Evolutionary conservation across 2,329 filamentous ascomycete genomes (phyloP).

Genomic region (Teratosphaeria nubilosa): DNA sequence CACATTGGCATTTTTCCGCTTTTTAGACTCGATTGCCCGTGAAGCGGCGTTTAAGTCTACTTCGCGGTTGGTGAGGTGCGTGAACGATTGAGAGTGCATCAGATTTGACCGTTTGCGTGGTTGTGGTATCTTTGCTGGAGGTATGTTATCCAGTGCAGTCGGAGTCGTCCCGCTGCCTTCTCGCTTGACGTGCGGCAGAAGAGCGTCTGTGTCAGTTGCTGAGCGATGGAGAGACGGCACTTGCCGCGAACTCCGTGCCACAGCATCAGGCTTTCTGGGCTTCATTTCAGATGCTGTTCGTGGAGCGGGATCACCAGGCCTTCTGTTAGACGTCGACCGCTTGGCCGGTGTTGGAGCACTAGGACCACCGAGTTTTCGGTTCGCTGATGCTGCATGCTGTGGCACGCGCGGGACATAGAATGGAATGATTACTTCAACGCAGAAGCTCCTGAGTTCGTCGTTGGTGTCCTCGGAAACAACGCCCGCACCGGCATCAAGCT

Average conservation of each 20-base stretch:
- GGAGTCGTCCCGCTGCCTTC: slow-evolving; percentile 52
- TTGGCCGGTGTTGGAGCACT: slow-evolving; percentile 48
- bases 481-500: slow-evolving; percentile 7
- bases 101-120: slow-evolving; percentile 30
- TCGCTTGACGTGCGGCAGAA: slow-evolving; percentile 54
- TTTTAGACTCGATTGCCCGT: slow-evolving; percentile 46
- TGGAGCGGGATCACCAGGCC: slow-evolving; percentile 29
- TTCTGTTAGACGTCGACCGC: slow-evolving; percentile 33
- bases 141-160: slow-evolving; percentile 37
- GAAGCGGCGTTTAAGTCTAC: slow-evolving; percentile 45
- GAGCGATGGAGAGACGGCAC: slow-evolving; percentile 57
- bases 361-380: slow-evolving; percentile 66
- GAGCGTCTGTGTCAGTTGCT: slow-evolving; percentile 46
- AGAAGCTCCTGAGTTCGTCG: slow-evolving; percentile 67
- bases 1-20: slow-evolving; percentile 55
- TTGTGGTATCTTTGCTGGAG: slow-evolving; percentile 8
- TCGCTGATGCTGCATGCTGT: slow-evolving; percentile 58
- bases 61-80: slow-evolving; percentile 33
- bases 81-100: slow-evolving; percentile 13
- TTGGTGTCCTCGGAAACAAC: slow-evolving; percentile 20
- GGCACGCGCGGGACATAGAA: slow-evolving; percentile 74
- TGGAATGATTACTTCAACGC: slow-evolving; percentile 67
- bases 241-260: slow-evolving; percentile 45
- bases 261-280: slow-evolving; percentile 43
- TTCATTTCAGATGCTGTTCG: slow-evolving; percentile 30